Evolutionary conservation across 2,329 filamentous ascomycete genomes (phyloP), one percentile per base, ranked within the genome.

Genomic region (Diaporthe humulicola): DNA sequence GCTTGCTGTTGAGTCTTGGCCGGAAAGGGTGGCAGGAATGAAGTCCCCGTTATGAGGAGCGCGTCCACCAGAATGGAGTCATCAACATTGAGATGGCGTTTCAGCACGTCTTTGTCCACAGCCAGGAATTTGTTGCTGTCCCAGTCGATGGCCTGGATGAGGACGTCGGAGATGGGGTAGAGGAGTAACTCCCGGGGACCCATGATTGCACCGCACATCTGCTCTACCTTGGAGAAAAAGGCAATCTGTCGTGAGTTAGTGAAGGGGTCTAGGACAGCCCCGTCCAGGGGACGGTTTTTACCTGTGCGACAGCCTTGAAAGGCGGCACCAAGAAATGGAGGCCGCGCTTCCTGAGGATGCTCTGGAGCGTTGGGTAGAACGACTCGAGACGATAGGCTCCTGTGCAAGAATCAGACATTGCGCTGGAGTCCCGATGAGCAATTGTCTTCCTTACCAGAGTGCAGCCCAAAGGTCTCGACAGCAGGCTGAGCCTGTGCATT

Each of bases 291-390:
- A 38, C 36, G 82, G 87, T 81, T 84, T 87, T 81, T 84, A 96
- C 94, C 91, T 98, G 95, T 74, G 95, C 94, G 79, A 93, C 93
- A 50, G 96, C 95, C 83, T 93, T 95, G 86, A 95, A 98, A 1
- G 96, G 96, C 17, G 96, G 93, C 58, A 97, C 93, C 64, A 95
- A 87, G 81, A 95, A 98, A 76, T 94, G 90, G 73, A 98, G 86
- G 2, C 89, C 88, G 76, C 93, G 90, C 77, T 92, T 87, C 79
- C 90, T 88, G 70, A 98, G 88, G 73, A 96, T 92, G 40, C 88
- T 87, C 84, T 97, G 94, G 52, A 98, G 88, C 71, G 94, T 90
- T 71, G 93, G 92, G 80, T 93, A 95, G 69, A 98, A 90, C 73
- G 93, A 90, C 81, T 94, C 91, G 54, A 93, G 88, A 71, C 88